phyloP scores from a whole-genome alignment of 257 asterid species.

The Nemophila menziesii region DNA sequence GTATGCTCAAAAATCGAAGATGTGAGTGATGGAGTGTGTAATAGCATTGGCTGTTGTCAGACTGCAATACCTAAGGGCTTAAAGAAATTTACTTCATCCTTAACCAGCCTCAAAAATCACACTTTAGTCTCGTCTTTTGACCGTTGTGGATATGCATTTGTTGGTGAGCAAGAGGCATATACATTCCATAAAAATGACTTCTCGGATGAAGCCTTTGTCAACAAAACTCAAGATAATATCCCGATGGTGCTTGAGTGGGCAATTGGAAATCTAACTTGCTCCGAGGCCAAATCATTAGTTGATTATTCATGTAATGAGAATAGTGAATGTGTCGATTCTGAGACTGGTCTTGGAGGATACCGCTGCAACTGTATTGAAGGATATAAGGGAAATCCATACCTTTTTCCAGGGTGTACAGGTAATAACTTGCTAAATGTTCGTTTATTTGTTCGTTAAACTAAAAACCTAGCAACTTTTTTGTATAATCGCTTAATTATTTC shows the following conservation, averaged over 20 bases:
- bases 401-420: constrained; percentile 7
- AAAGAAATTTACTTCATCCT: neutral
- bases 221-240: constrained; percentile 1
- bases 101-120: neutral
- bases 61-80: constrained; percentile 8
- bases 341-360: constrained; percentile 12
- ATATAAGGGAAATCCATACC: constrained; percentile 13
- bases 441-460: neutral
- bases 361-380: constrained; percentile 11
- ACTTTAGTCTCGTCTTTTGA: constrained; percentile 4
- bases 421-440: neutral
- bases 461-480: neutral
- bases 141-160: constrained; percentile 12
- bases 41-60: constrained; percentile 12
- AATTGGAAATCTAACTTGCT: constrained; percentile 9
- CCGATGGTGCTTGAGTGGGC: constrained; percentile 15
- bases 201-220: neutral
- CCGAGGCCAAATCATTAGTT: neutral
- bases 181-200: neutral
- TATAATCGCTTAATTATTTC: neutral
- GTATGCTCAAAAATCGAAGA: neutral
- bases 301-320: constrained; percentile 2
- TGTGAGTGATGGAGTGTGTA: neutral
- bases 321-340: constrained; percentile 11
- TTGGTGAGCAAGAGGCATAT: constrained; percentile 4